Evolutionary conservation across 768 basidiomycete genomes (phyloP), one percentile per base, ranked within the genome.

Genomic region (Collybiopsis confluens): DNA sequence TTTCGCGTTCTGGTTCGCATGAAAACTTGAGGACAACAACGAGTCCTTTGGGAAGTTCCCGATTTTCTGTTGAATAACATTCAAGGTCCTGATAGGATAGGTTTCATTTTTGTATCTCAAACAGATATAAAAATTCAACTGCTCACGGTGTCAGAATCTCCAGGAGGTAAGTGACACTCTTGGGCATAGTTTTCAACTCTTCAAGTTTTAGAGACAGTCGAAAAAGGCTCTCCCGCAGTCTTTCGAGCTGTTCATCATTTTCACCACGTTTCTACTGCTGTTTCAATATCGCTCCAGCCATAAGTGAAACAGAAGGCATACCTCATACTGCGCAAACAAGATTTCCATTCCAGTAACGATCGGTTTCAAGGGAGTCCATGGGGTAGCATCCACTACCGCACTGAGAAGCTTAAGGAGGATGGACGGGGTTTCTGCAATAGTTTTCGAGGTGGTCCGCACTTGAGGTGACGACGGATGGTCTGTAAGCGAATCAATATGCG

Each of bases 251-350:
- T 15, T 33, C 21, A 20, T 36, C 10, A 15, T 53, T 53, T 1
- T 53, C 41, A 11, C 26, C n/a, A 9, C 27, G 11, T 35, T 44
- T 45, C 52, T 52, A 23, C 4, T 23, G 4, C 20, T 5, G 6
- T 13, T 5, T n/a, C 13, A 24, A 15, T 3, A 41, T 11, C 21
- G 28, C 30, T 33, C 38, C 9, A 15, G 24, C 11, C 18, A 18
- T 10, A 49, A 36, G 18, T 10, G 20, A 16, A 11, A 35, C 7
- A 38, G 13, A 18, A 13, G 6, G 9, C 24, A 18, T 42, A 43
- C 50, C 50, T 52, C 50, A 15, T 52, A 52, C 18, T 52, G 50
- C 28, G 18, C 50, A 42, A 52, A 33, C n/a, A 52, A 33, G 23
- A 5, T 30, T 16, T 10, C 38, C 9, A 42, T 3, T 4, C 24